A percentile compares a stretch with the other conserved stretches of the same genome.
Conservation (phyloP, 1,284 basidiomycete species). For the Erythrobasidium hasegawianum region DNA sequence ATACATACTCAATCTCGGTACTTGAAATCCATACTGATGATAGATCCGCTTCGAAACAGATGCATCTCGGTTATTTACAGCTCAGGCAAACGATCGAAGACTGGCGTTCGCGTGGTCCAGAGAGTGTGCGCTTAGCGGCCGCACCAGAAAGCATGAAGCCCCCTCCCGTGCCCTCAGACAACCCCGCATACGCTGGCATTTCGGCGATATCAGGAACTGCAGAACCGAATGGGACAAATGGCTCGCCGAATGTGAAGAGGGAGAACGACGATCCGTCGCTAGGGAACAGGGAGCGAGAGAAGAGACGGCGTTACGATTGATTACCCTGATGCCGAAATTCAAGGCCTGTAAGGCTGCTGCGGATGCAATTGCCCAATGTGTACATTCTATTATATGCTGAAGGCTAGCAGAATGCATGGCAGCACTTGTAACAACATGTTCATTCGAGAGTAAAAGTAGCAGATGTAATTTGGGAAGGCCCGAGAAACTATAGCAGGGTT, state of each 20-base stretch:
- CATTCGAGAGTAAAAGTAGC: too few species aligned
- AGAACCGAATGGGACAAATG: not conserved
- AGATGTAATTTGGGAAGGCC: too few species aligned
- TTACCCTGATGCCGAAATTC: too few species aligned
- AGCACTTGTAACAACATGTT: too few species aligned
- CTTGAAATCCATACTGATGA: too few species aligned
- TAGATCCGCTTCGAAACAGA: conserved; percentile 62
- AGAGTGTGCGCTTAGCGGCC: conserved; percentile 8
- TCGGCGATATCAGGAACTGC: not conserved
- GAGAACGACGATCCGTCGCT: conserved; percentile 19
- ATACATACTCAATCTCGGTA: too few species aligned
- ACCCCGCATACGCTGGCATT: not conserved
- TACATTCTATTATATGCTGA: not conserved
- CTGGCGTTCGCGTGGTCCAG: conserved; percentile 50
- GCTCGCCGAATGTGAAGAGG: not conserved
- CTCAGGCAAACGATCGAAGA: conserved; percentile 86
- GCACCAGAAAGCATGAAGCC: not conserved
- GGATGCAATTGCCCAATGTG: not conserved
- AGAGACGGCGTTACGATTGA: conserved; percentile 34
- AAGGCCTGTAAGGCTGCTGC: too few species aligned
- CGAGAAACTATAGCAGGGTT: too few species aligned
- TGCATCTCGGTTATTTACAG: conserved; percentile 98
- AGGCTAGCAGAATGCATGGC: too few species aligned
- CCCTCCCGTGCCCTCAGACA: not conserved
- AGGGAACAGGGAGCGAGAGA: conserved; percentile 26